Conservation (phyloP, 1,284 basidiomycete species). For the Fomes fomentarius region DNA sequence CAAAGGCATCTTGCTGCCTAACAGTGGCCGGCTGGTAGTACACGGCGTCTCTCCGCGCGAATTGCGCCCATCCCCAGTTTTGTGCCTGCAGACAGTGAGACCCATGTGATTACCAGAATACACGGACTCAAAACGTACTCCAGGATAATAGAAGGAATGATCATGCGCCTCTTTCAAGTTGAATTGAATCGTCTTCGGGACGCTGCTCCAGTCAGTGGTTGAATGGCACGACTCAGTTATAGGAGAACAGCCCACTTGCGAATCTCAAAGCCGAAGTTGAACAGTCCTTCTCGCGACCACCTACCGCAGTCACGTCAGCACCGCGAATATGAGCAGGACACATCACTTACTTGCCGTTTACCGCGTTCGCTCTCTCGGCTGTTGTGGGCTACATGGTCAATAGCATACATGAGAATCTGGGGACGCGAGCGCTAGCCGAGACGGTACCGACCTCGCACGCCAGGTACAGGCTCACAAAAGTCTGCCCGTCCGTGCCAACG, state of each 20-base stretch:
- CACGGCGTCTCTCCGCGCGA: conserved; percentile 75
- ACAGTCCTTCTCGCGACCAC: conserved; percentile 84
- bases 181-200: conserved; percentile 54
- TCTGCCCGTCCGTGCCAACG: conserved; percentile 43
- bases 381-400: conserved; percentile 61
- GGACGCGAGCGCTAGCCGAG: not conserved
- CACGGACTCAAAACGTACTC: conserved; percentile 50
- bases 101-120: not conserved
- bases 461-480: conserved; percentile 72
- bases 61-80: conserved; percentile 88
- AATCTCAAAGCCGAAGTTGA: conserved; percentile 85
- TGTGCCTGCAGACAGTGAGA: conserved; percentile 51
- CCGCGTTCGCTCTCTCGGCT: conserved; percentile 71
- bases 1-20: conserved; percentile 64
- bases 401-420: not conserved
- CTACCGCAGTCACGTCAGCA: conserved; percentile 35
- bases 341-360: conserved; percentile 58
- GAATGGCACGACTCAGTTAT: no score
- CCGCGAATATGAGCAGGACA: not conserved
- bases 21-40: conserved; percentile 66
- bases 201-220: conserved; percentile 35
- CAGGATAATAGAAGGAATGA: conserved; percentile 77
- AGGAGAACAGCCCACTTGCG: conserved; percentile 58
- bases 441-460: conserved; percentile 70
- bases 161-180: conserved; percentile 81